phyloP scores from a whole-genome alignment of 331 rosid species.

The Erythrophleum ivorense region DNA sequence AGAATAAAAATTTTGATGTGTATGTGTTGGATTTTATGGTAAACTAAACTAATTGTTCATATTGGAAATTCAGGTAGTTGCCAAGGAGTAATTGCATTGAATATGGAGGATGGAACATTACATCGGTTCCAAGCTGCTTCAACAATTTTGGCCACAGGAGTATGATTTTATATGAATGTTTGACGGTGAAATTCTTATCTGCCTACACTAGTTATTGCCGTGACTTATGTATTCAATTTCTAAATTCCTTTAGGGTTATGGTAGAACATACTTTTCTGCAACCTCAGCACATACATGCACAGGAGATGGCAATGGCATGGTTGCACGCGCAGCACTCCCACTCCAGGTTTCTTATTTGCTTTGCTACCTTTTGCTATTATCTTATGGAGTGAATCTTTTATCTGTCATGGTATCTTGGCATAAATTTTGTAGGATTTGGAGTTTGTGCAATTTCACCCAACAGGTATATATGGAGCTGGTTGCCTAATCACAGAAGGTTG shows the following conservation, averaged over 20 bases:
- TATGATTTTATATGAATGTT: conserved; percentile 42
- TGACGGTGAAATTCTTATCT: conserved; percentile 6
- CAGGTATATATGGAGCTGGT: conserved; percentile 98
- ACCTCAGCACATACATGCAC: conserved; percentile 99
- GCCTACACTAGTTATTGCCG: conserved; percentile 12
- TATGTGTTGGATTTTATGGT: neutral
- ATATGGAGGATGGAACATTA: conserved; percentile 94
- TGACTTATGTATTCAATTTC: conserved; percentile 14
- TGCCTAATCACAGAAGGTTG: conserved; percentile 97
- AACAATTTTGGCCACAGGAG: conserved; percentile 98
- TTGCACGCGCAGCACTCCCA: conserved; percentile 91
- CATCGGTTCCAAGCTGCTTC: conserved; percentile 94
- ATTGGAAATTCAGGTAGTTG: conserved; percentile 73
- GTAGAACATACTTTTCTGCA: conserved; percentile 91
- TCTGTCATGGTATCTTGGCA: conserved; percentile 28
- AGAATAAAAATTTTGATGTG: neutral
- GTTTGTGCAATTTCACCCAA: conserved; percentile 97
- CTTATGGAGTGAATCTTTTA: conserved; percentile 25
- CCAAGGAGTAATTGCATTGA: conserved; percentile 96
- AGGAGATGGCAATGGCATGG: conserved; percentile 98
- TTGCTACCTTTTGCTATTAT: conserved; percentile 31
- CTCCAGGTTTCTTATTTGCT: conserved; percentile 68
- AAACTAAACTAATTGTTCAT: conserved; percentile 35
- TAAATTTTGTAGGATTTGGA: conserved; percentile 78
- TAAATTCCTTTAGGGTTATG: conserved; percentile 77